phyloP scores from a whole-genome alignment of 2,329 filamentous ascomycete species.

The Venturia asperata region DNA sequence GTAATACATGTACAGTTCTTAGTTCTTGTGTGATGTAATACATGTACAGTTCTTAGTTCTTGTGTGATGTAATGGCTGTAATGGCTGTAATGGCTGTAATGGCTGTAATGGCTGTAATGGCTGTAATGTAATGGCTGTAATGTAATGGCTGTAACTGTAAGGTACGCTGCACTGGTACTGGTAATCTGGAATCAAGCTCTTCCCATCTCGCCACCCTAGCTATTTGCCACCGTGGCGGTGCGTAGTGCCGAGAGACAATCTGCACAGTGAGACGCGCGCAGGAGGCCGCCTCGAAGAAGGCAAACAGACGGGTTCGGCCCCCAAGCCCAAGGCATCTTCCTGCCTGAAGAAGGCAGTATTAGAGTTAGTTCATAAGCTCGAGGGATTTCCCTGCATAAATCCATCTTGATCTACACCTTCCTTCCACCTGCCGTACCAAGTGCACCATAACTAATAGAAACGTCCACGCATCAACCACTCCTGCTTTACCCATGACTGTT shows the following conservation, averaged over 20 bases:
- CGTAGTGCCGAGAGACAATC: not conserved
- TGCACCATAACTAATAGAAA: not conserved
- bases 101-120: no score
- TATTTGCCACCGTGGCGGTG: not conserved
- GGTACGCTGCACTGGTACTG: no score
- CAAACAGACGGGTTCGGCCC: not conserved
- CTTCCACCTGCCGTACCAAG: not conserved
- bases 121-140: no score
- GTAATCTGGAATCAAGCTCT: no score
- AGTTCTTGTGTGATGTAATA: no score
- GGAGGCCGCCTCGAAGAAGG: slow-evolving; percentile 2
- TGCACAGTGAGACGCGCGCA: not conserved
- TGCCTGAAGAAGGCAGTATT: not conserved
- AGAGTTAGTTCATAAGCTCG: not conserved
- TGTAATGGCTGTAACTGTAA: no score
- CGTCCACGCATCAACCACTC: not conserved
- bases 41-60: no score
- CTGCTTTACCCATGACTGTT: not conserved
- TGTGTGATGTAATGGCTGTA: no score
- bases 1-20: no score
- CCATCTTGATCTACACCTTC: not conserved
- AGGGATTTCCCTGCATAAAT: not conserved
- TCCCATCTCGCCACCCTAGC: not conserved
- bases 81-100: no score
- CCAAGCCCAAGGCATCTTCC: slow-evolving; percentile 11